These are phyloP conservation scores for Paramecium octaurelia DNA, from an alignment of 73 alveolate genomes.

Conservation along the genomic window DNA sequence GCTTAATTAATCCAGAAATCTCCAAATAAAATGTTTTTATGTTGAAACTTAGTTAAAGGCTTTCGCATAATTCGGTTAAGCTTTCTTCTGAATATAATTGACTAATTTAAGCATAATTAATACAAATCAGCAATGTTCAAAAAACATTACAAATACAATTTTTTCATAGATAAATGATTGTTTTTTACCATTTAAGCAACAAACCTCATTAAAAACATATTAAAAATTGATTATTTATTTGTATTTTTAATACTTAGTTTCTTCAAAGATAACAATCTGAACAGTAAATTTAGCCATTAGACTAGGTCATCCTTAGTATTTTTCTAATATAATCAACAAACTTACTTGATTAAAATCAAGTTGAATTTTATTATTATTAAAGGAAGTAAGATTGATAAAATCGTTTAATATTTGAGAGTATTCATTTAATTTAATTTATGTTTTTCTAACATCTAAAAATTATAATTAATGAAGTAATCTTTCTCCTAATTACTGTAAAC, in stretches of 20 bases:
- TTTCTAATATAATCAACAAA: background rate
- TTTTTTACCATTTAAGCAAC: background rate
- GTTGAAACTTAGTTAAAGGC: background rate
- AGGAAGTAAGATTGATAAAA: background rate
- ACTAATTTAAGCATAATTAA: background rate
- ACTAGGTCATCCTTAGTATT: background rate
- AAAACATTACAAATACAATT: background rate
- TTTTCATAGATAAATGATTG: constrained; percentile 9
- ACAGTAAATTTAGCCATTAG: background rate
- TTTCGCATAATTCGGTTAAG: background rate
- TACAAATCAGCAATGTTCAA: background rate
- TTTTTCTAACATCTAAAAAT: constrained; percentile 32
- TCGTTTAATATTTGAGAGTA: background rate
- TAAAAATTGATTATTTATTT: background rate
- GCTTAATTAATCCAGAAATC: background rate
- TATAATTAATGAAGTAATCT: background rate
- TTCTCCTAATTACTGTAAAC: background rate
- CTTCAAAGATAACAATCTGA: background rate
- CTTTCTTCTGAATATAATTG: background rate
- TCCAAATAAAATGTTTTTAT: background rate
- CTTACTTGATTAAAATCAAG: background rate
- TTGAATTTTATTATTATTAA: constrained; percentile 13
- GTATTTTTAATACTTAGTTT: background rate
- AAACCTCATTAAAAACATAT: background rate
- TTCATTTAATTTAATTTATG: background rate